phyloP scores from a whole-genome alignment of 2,329 filamentous ascomycete genomes.

The Penicillium sp. region DNA sequence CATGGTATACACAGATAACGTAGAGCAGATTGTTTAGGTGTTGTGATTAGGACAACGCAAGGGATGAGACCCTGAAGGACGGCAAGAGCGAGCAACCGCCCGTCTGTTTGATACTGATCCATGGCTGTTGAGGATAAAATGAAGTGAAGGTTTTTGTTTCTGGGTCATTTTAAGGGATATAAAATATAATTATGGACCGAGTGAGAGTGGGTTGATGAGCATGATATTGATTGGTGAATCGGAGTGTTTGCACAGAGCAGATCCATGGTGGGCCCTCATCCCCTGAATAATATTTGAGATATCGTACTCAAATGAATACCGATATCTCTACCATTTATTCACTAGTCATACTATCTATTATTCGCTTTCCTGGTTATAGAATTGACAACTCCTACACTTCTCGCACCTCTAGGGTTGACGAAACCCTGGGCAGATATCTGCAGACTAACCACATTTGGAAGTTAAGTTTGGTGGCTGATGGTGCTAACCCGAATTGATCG shows the following conservation, averaged over 20 bases:
- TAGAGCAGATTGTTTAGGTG: slow-evolving; percentile 6
- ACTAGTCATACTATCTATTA: background rate
- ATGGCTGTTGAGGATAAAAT: background rate
- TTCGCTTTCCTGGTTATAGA: background rate
- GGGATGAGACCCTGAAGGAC: background rate
- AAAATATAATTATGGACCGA: background rate
- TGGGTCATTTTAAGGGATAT: background rate
- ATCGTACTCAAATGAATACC: too few species aligned
- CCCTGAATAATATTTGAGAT: background rate
- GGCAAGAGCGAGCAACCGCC: background rate
- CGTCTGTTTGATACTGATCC: background rate
- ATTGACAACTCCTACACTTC: background rate
- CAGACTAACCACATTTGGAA: background rate
- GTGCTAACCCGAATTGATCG: background rate
- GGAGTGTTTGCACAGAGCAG: background rate
- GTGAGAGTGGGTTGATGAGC: too few species aligned
- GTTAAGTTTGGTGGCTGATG: background rate
- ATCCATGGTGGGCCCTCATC: background rate
- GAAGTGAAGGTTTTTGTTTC: background rate
- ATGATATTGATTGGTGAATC: background rate
- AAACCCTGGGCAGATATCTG: background rate
- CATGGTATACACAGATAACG: slow-evolving; percentile 16
- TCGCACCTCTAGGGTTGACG: background rate
- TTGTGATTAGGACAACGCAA: slow-evolving; percentile 9
- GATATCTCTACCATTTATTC: background rate